Base-by-base conservation (phyloP, 345 rosid species). In the Carallia pectinifolia region DNA sequence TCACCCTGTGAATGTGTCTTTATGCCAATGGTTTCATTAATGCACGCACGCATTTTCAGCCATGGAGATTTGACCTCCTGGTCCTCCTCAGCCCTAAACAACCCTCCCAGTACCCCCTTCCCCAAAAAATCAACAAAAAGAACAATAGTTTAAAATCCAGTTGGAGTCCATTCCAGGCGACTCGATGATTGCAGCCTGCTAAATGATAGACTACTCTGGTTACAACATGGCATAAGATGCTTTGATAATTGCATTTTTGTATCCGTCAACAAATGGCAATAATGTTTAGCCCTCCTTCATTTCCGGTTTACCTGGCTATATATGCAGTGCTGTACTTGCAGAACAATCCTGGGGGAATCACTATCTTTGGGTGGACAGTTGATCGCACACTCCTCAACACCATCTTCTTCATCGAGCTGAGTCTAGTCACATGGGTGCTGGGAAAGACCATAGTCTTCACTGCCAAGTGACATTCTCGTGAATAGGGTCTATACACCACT, bases 321-420 rank as follows among this genome's bases (percentile, higher is more conserved):
- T 44, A 2, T 82, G 85, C 89, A 93, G 98, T 93, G 12, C 50
- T 84, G 80, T 93, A 93, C 73, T 70, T 93, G 81, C 97, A 89
- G 87, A 79, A 77, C 71, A 93, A 93, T 79, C 97, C 94, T 0
- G 98, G 97, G 12, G 98, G 98, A 39, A 89, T 91, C 68, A 93
- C 98, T 1, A 84, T 93, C 58, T 93, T 88, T 53, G 97, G 98
- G 64, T 86, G 92, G 94, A 91, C 90, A 13, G 88, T 91, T 50
- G 98, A 93, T 76, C 81, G 98, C 19, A 88, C 74, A 68, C 85
- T 93, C 34, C 73, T 93, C 53, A 87, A 78, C 81, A 89, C 98
- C 36, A 93, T 93, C 78, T 93, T 93, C 84, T 93, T 88, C 85
- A 75, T 93, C 19, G 82, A 91, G 76, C 94, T 91, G 63, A 70